These are phyloP conservation scores for Scheffersomyces illinoinensis DNA, from an alignment of 1,139 yeast species.

Conservation along the genomic window DNA sequence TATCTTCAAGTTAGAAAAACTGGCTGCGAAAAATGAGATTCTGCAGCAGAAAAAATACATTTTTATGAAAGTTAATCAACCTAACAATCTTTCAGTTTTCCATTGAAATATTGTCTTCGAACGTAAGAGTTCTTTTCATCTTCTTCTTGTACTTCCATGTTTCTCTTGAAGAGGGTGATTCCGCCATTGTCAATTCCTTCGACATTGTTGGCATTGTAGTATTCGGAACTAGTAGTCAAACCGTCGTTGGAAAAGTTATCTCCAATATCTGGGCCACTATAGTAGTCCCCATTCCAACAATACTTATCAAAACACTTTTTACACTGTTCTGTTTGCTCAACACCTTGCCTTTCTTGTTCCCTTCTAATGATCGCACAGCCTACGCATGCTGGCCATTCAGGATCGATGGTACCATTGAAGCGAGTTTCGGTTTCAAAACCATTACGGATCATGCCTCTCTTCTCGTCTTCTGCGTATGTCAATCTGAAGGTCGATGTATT, in stretches of 20 bases:
- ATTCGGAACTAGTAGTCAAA: constrained; percentile 6
- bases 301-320: constrained; percentile 65
- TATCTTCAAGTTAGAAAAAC: too few species aligned
- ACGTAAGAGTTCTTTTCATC: not conserved
- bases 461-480: constrained; percentile 46
- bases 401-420: constrained; percentile 68
- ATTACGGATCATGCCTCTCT: constrained; percentile 62
- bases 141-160: not conserved
- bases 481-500: constrained; percentile 19
- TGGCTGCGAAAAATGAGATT: not conserved
- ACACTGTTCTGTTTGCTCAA: constrained; percentile 72
- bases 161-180: not conserved
- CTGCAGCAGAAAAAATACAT: not conserved
- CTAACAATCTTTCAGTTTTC: not conserved
- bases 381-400: constrained; percentile 75
- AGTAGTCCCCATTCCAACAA: constrained; percentile 72
- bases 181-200: constrained; percentile 5
- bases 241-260: constrained; percentile 15
- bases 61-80: too few species aligned
- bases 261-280: constrained; percentile 14
- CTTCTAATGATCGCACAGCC: constrained; percentile 89
- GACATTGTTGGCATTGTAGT: constrained; percentile 6
- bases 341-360: constrained; percentile 69
- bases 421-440: constrained; percentile 81
- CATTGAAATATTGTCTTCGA: not conserved